phyloP scores from a whole-genome alignment of 2,329 filamentous ascomycete genomes.

The Exophiala calicioides region DNA sequence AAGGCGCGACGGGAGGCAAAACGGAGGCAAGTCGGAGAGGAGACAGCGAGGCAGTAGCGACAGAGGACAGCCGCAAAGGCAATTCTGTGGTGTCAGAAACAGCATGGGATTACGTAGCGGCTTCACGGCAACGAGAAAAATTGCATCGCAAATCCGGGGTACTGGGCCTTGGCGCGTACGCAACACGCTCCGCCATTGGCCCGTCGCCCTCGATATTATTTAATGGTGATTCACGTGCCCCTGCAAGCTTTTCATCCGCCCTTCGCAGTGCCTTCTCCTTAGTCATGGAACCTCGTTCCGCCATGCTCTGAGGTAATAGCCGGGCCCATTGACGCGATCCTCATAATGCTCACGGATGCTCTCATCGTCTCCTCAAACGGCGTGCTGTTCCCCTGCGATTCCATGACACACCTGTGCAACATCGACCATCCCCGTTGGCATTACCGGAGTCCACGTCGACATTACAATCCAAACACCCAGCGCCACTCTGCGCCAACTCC shows the following conservation, averaged over 20 bases:
- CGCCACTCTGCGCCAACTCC: too few species aligned
- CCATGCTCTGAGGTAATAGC: background rate
- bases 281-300: conserved; percentile 4
- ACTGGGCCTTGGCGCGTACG: background rate
- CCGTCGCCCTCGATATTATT: conserved; percentile 1
- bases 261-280: background rate
- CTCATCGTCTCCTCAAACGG: background rate
- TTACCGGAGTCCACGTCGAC: too few species aligned
- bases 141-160: conserved; percentile 11
- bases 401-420: conserved; percentile 25
- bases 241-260: conserved; percentile 12
- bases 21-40: too few species aligned
- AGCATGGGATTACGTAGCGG: conserved; percentile 23
- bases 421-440: too few species aligned
- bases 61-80: too few species aligned
- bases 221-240: conserved; percentile 13
- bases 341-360: too few species aligned
- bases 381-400: background rate
- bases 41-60: too few species aligned
- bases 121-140: conserved; percentile 6
- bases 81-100: conserved; percentile 22
- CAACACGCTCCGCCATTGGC: background rate
- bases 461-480: too few species aligned
- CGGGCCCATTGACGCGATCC: conserved; percentile 1
- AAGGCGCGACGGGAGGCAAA: conserved; percentile 6